Evolutionary conservation across 2,329 filamentous ascomycete species (phyloP).

Genomic region (Neophaeococcomyces aloes): DNA sequence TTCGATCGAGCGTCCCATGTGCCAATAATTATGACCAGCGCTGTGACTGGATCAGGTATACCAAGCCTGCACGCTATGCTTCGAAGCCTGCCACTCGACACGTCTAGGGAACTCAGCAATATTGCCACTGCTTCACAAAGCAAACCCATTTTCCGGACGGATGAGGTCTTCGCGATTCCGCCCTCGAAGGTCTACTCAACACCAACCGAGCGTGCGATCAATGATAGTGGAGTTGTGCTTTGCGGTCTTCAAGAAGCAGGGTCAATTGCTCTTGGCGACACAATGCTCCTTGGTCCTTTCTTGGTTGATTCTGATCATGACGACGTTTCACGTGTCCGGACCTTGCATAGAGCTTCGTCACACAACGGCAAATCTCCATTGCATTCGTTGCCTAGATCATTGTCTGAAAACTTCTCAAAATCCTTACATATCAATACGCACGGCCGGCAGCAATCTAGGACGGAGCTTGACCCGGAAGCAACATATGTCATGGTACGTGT

Average conservation of each 20-base stretch:
- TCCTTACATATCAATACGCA: neutral
- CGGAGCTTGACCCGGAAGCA: neutral
- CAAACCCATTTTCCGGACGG: constrained; percentile 63
- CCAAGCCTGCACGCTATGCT: constrained; percentile 72
- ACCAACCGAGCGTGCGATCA: constrained; percentile 27
- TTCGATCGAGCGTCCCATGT: constrained; percentile 44
- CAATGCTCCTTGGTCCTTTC: constrained; percentile 70
- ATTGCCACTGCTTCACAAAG: constrained; percentile 1
- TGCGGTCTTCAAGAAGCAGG: constrained; percentile 79
- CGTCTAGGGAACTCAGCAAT: neutral
- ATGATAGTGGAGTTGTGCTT: constrained; percentile 58
- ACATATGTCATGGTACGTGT: constrained; percentile 51
- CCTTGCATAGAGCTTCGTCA: constrained; percentile 4
- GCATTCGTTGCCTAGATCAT: neutral
- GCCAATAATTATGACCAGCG: constrained; percentile 79
- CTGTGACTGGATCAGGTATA: constrained; percentile 74
- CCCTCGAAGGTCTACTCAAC: constrained; percentile 46
- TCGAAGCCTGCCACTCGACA: constrained; percentile 50
- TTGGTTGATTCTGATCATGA: constrained; percentile 22
- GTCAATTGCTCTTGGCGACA: constrained; percentile 64
- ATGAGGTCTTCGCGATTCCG: constrained; percentile 74
- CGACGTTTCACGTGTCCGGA: neutral
- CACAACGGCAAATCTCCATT: neutral
- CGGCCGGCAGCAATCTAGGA: neutral
- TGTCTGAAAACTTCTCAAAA: constrained; percentile 7